phyloP scores from a whole-genome alignment of 2,329 filamentous ascomycete genomes.

The Coleophoma eucalyptorum region DNA sequence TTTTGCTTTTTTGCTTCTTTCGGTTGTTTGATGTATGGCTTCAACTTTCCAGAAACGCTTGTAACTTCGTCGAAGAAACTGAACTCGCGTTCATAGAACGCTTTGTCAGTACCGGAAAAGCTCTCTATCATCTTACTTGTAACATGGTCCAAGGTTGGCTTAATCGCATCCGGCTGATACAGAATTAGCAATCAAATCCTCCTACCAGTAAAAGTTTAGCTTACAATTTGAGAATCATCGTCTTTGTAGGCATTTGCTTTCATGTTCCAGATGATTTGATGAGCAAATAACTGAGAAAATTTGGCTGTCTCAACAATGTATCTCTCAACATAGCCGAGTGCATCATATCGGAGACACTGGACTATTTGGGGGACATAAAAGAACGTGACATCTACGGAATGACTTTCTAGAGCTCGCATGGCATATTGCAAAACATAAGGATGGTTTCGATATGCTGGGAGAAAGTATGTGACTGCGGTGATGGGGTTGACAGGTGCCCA shows the following conservation, averaged over 20 bases:
- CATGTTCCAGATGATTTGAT: constrained; percentile 99
- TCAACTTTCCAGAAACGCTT: constrained; percentile 89
- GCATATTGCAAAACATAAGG: constrained; percentile 95
- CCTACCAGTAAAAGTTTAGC: constrained; percentile 22
- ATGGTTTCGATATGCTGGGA: constrained; percentile 87
- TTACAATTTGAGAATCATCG: constrained; percentile 80
- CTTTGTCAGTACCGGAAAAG: constrained; percentile 74
- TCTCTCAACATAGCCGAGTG: constrained; percentile 87
- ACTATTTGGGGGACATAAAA: constrained; percentile 99
- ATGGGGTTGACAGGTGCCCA: constrained; percentile 93
- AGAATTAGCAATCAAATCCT: constrained; percentile 3
- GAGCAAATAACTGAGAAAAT: constrained; percentile 96
- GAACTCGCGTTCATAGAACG: constrained; percentile 93
- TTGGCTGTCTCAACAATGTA: constrained; percentile 97
- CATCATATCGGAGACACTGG: constrained; percentile 89
- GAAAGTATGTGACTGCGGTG: constrained; percentile 87
- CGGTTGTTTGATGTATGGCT: constrained; percentile 84
- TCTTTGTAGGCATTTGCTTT: constrained; percentile 99
- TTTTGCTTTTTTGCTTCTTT: constrained; percentile 99
- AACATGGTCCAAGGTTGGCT: constrained; percentile 88
- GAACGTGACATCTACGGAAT: constrained; percentile 95
- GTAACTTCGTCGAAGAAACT: constrained; percentile 98
- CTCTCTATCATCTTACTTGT: constrained; percentile 78
- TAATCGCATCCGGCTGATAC: constrained; percentile 76
- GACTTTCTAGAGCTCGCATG: constrained; percentile 89